Evolutionary conservation across 164 flowering plant species (phyloP).

Genomic region (Pachysandra terminalis): DNA sequence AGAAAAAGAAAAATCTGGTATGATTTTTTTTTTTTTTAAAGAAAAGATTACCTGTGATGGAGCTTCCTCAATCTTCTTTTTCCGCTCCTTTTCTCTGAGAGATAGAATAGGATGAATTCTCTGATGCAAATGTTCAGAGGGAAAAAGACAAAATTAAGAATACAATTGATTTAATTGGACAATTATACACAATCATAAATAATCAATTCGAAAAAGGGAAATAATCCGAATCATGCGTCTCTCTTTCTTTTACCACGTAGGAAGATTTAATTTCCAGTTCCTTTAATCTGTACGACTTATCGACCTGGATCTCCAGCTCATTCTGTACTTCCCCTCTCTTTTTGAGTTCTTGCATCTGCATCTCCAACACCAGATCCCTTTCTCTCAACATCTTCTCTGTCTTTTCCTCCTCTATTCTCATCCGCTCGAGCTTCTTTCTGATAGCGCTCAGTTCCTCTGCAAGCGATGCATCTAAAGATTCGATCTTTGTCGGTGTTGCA

Average conservation of each 20-base stretch:
- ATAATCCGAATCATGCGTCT: no score
- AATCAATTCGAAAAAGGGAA: no score
- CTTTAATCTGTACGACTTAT: conserved; percentile 51
- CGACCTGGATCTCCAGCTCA: conserved; percentile 57
- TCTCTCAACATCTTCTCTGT: conserved; percentile 59
- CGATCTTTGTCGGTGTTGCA: conserved; percentile 10
- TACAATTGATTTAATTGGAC: no score
- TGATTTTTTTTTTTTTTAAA: no score
- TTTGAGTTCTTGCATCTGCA: conserved; percentile 39
- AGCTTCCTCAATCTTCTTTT: conserved; percentile 24
- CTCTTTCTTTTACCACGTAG: conserved; percentile 31
- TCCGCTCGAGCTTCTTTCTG: conserved; percentile 53
- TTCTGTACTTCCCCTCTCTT: conserved; percentile 57
- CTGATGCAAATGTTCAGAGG: no score
- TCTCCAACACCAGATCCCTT: conserved; percentile 42
- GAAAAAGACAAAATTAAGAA: no score
- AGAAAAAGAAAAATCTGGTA: neutral
- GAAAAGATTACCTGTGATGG: conserved; percentile 15
- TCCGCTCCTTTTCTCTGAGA: conserved; percentile 50
- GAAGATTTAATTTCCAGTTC: conserved; percentile 50
- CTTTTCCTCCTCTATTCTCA: conserved; percentile 55
- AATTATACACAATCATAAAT: no score
- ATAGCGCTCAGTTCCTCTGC: conserved; percentile 73
- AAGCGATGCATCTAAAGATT: conserved; percentile 49
- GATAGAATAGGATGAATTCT: conserved; percentile 46